A percentile compares a stretch with the other conserved stretches of the same genome.
Conservation (phyloP, 2,329 filamentous ascomycete species). For the Cephalotrichum gorgonifer region DNA sequence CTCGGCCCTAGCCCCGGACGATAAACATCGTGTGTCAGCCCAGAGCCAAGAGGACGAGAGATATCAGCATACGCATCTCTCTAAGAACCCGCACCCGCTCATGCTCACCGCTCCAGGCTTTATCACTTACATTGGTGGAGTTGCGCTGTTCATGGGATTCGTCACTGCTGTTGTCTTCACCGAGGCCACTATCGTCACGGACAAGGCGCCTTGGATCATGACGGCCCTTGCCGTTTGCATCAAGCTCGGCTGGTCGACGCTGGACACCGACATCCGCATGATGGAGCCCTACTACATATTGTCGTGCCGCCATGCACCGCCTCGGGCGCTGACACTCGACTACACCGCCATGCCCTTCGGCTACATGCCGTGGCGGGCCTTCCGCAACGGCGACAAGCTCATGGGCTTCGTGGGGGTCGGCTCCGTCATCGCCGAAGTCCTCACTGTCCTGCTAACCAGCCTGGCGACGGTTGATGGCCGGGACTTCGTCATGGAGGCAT, state of each 20-base stretch:
- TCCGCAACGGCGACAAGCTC: slow-evolving; percentile 53
- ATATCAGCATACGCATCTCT: slow-evolving; percentile 38
- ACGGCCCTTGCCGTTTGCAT: slow-evolving; percentile 56
- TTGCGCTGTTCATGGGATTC: slow-evolving; percentile 44
- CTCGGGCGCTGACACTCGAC: slow-evolving; percentile 58
- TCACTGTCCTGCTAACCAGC: slow-evolving; percentile 59
- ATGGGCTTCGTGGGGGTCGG: slow-evolving; percentile 61
- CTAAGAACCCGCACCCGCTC: slow-evolving; percentile 55
- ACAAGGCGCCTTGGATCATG: slow-evolving; percentile 54
- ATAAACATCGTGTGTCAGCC: slow-evolving; percentile 28
- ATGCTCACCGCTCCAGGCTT: slow-evolving; percentile 54
- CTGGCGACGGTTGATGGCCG: slow-evolving; percentile 55
- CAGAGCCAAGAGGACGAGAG: slow-evolving; percentile 27
- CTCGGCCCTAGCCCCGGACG: slow-evolving; percentile 58
- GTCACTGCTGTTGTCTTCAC: slow-evolving; percentile 56
- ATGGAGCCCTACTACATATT: slow-evolving; percentile 67
- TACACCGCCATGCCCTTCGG: slow-evolving; percentile 64
- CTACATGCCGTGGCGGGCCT: slow-evolving; percentile 50
- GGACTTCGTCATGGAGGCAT: slow-evolving; percentile 34
- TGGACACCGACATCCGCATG: slow-evolving; percentile 62
- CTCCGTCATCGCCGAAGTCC: slow-evolving; percentile 60
- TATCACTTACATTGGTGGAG: slow-evolving; percentile 47
- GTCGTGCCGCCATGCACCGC: slow-evolving; percentile 52
- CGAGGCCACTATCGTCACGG: slow-evolving; percentile 39
- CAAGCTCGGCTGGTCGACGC: slow-evolving; percentile 57